Base-by-base conservation (phyloP, 345 rosid species). In the Eucalyptus lansdowneana region DNA sequence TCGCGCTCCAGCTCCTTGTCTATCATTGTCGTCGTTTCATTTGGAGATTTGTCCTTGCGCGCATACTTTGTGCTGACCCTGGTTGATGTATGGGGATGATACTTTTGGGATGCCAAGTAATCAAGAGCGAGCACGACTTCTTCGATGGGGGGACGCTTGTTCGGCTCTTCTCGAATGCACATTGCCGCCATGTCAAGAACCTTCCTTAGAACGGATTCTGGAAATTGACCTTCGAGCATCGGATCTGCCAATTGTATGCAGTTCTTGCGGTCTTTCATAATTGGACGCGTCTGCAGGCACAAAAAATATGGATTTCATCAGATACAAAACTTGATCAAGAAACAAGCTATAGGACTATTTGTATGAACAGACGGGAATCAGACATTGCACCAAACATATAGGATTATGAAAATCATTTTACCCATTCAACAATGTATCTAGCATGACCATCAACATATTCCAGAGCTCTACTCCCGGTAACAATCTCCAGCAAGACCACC, bases 401-500 rank as follows among this genome's bases (percentile, higher is more conserved):
- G 11, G 86, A 67, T 44, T 60, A 47, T 37, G 89, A 88, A 19
- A 89, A 51, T 69, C 65, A 49, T 15, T 47, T 89, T 93, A 96
- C 98, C 97, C 97, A 95, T 88, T 93, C 90, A 67, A 91, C 94
- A 62, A 96, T 95, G 89, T 53, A 53, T 21, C 91, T 85, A 31
- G 90, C 88, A 88, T 87, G 94, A 49, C 91, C 90, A 58, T 42
- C 88, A 29, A 89, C 67, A 17, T 89, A 72, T 62, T 93, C 89
- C 50, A 94, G 54, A 51, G 97, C 94, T 88, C 92, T 92, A 31
- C 90, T 93, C n/a, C 98, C 98, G 1, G 94, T 92, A 89, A 96
- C 90, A 60, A 96, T 92, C 94, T 95, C 98, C 85, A 96, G 88
- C 90, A 96, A 49, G 86, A 96, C 94, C 49, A 96, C 94, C 62